Evolutionary conservation across 352 stramenopile species (phyloP), one percentile per base, ranked within the genome.

Genomic region (Aphanomyces invadans): DNA sequence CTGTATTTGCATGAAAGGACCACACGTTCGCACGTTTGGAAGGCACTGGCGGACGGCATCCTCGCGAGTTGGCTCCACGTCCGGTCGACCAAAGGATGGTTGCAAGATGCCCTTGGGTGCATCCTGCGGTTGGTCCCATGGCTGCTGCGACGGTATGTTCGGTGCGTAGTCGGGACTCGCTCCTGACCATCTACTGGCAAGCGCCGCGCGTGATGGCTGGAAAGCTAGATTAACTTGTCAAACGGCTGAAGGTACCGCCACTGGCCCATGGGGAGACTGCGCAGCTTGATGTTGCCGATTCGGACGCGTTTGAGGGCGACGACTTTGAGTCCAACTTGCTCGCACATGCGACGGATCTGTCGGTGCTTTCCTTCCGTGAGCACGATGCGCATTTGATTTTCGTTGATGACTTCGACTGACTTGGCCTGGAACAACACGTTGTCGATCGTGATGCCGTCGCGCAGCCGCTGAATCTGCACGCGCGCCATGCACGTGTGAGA

Each of bases 261-360:
- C 57, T 90, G 75, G 9, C 87, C 86, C 1, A 85, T 65, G 10
- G 80, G 81, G 26, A 95, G 49, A 29, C 76, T 74, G 7, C 80
- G 83, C 3, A 97, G 73, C 33, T 82, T 88, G 59, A 97, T 89
- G n/a, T 76, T 78, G 61, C 88, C 89, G 70, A 98, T 97, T 25
- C 83, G 76, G 23, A 97, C 81, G 51, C 95, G 83, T 73, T 97
- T 95, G 19, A 98, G 81, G 55, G 78, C 78, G n/a, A 92, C 71
- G 4, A 98, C 95, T 33, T 76, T 53, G 65, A 97, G 81, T 29
- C 90, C 92, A 0, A 98, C 74, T 29, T 90, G 80, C 51, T 95
- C 86, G 70, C 95, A 96, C 95, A 98, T 99, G 73, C 84, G 92
- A 10, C 95, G 92, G 74, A 98, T 97, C 76, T 99, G 95, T 65